Evolutionary conservation across 2,329 filamentous ascomycete genomes (phyloP).

Genomic region (Verticillium klebahnii): DNA sequence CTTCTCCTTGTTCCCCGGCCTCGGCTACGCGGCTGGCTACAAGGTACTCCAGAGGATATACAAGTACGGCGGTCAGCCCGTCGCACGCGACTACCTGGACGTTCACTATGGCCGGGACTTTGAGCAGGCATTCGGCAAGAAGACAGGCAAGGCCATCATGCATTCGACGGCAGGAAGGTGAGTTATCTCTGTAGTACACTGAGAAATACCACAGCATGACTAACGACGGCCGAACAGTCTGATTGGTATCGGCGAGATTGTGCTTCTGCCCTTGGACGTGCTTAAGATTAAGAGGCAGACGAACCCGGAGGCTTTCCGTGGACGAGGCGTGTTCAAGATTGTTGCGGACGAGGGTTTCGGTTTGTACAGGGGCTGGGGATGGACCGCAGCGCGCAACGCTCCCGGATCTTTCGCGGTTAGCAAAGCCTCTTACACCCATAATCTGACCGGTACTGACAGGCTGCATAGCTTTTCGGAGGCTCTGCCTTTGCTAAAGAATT

Average conservation of each 20-base stretch:
- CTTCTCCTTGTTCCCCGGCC: slow-evolving; percentile 90
- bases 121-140: slow-evolving; percentile 87
- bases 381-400: slow-evolving; percentile 95
- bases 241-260: slow-evolving; percentile 95
- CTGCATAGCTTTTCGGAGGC: slow-evolving; percentile 81
- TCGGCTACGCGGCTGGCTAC: slow-evolving; percentile 96
- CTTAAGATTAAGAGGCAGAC: slow-evolving; percentile 99
- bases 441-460: not conserved
- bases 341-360: slow-evolving; percentile 92
- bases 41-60: slow-evolving; percentile 97
- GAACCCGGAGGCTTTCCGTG: slow-evolving; percentile 96
- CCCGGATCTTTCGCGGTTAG: slow-evolving; percentile 93
- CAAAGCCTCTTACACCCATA: slow-evolving; percentile 14
- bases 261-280: slow-evolving; percentile 90
- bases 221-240: slow-evolving; percentile 46
- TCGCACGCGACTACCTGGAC: slow-evolving; percentile 84
- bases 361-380: slow-evolving; percentile 92
- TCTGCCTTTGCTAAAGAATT: slow-evolving; percentile 98
- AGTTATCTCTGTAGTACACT: slow-evolving; percentile 10
- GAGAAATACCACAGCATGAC: not conserved
- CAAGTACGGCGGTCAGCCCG: slow-evolving; percentile 97
- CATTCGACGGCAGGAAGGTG: slow-evolving; percentile 92
- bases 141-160: slow-evolving; percentile 97
- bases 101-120: slow-evolving; percentile 78
- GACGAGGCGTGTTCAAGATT: slow-evolving; percentile 85